Percentiles rank a stretch among this genome's conserved stretches.
Evolutionary conservation across 208 protist genomes (phyloP).

Genomic region (Trypanosomatidae sp.): DNA sequence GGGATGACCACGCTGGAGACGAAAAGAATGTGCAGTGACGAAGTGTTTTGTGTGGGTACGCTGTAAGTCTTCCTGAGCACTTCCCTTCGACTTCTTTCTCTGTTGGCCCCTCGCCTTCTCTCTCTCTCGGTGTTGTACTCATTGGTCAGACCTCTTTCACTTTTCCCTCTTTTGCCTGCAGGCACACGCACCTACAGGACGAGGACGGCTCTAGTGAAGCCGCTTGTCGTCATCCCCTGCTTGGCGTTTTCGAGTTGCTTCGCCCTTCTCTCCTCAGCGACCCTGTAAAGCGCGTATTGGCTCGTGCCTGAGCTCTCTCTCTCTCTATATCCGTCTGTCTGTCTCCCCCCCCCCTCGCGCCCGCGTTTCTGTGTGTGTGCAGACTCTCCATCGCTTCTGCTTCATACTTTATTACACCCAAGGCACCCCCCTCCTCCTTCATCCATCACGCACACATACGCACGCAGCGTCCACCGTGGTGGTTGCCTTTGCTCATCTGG

Average conservation of each 20-base stretch:
- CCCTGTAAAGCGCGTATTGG: background rate
- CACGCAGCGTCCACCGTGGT: background rate
- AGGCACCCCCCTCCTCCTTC: background rate
- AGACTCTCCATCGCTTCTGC: background rate
- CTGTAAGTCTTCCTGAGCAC: background rate
- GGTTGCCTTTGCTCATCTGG: background rate
- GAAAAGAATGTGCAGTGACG: too few relatives aligned
- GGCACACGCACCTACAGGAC: background rate
- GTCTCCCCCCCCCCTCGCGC: background rate
- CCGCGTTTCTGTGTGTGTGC: background rate
- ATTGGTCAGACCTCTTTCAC: background rate
- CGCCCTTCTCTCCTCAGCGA: background rate
- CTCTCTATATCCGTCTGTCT: background rate
- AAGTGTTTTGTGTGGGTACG: background rate
- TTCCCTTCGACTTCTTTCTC: conserved; percentile 6
- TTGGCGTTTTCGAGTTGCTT: background rate
- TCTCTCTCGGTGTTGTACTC: background rate
- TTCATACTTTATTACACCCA: background rate
- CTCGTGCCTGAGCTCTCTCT: background rate
- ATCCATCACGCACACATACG: background rate
- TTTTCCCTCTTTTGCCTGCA: background rate
- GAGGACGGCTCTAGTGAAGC: background rate
- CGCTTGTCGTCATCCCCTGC: background rate
- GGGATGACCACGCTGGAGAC: too few relatives aligned
- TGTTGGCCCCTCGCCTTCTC: background rate